Evolutionary conservation across 108 stramenopile species (phyloP).

Genomic region (Cyclostephanos tholiformis): DNA sequence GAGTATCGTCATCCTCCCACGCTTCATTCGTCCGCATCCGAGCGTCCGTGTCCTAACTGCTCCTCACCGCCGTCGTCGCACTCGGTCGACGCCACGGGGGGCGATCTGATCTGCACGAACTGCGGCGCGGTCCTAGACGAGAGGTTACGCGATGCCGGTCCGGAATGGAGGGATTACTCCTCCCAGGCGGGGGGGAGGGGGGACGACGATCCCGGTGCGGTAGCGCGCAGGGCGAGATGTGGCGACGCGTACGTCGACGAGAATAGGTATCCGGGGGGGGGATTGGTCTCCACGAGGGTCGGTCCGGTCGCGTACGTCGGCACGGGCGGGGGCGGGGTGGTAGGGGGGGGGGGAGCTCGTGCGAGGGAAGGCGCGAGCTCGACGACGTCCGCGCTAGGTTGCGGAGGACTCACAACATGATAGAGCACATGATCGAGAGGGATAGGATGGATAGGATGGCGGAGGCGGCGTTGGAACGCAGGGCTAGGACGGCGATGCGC

Average conservation of each 20-base stretch:
- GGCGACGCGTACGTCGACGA: slow-evolving; percentile 36
- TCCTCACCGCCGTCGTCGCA: slow-evolving; percentile 17
- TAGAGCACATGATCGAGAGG: slow-evolving; percentile 29
- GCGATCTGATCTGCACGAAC: slow-evolving; percentile 30
- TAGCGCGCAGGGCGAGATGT: slow-evolving; percentile 9
- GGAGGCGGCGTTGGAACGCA: slow-evolving; percentile 19
- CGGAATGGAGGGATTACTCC: slow-evolving; percentile 43
- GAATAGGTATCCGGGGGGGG: slow-evolving; percentile 23
- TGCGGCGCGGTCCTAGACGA: slow-evolving; percentile 43
- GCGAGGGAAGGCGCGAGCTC: slow-evolving; percentile 2
- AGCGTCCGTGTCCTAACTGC: slow-evolving; percentile 31
- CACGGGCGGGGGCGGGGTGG: slow-evolving; percentile 10
- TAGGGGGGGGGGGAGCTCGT: slow-evolving; percentile 1
- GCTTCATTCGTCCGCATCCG: background rate
- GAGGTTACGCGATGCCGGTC: slow-evolving; percentile 11
- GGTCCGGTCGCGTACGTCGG: background rate
- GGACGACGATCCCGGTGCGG: background rate
- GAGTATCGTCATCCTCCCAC: slow-evolving; percentile 15
- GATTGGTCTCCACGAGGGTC: slow-evolving; percentile 35
- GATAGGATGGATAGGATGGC: slow-evolving; percentile 17
- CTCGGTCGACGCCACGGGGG: slow-evolving; percentile 15
- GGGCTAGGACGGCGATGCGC: slow-evolving; percentile 19
- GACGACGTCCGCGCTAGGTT: slow-evolving; percentile 10
- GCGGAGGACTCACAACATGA: slow-evolving; percentile 28
- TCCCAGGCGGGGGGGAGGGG: slow-evolving; percentile 2